Evolutionary conservation across 164 flowering plant species (phyloP), one percentile per base, ranked within the genome.

Genomic region (Aristolochia fimbriata): DNA sequence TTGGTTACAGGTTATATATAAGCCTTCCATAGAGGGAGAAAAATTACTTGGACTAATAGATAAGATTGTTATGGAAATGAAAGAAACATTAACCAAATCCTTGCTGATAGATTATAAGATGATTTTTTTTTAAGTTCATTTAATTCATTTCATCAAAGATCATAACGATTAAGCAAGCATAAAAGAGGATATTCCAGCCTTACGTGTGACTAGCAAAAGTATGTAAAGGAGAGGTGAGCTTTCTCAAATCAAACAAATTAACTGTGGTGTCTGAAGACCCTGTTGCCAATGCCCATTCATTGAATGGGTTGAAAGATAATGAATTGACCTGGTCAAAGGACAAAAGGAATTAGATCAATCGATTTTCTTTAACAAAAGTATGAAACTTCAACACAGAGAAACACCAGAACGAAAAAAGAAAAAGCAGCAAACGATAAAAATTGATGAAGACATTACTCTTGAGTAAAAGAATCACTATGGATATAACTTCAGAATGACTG

Each of bases 191-290:
- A 37, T 37, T 10, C 3, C 9, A 37, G 7, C 12, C 87, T 49
- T 85, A 90, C 97, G 71, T 76, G 70, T 93, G 98, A 67, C 87
- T 74, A 24, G 84, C 72, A 30, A 93, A 78, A 37, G 76, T 73
- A 76, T 93, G 97, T 71, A 90, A 63, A 4, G 96, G 80, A 22
- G 33, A 31, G 11, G 78, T 61, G 64, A 90, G 77, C 76, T 87
- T 90, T 65, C 97, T 79, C 51, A 83, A 64, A 69, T 93, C 98
- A 62, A 87, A 88, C 70, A 93, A 71, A 62, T 80, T 88, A 70
- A 90, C 74, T 22, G 94, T 93, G 30, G 86, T 71, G 73, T 93
- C 98, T 66, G 97, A 84, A 65, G 98, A 90, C 55, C 94, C 97
- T 21, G 98, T 93, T 24, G 91, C 98, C 73, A 93, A 53, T 59